Evolutionary conservation across 2,329 filamentous ascomycete genomes (phyloP).

Genomic region (Tricladium varicosporioides): DNA sequence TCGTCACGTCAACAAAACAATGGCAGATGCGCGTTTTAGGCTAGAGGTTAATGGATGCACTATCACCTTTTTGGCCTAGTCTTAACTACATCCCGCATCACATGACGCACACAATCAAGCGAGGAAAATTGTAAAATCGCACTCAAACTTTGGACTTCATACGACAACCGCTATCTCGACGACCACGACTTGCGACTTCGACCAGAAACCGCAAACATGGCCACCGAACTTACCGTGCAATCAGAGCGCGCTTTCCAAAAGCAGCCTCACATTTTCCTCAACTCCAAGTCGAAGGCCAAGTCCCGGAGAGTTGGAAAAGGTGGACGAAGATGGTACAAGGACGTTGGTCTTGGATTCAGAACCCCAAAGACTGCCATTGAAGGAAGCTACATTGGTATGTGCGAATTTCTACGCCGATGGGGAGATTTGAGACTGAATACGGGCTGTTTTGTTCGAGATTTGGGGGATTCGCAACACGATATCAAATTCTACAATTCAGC

Average conservation of each 20-base stretch:
- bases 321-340: slow-evolving; percentile 98
- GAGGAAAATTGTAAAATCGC: slow-evolving; percentile 21
- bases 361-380: slow-evolving; percentile 99
- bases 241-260: slow-evolving; percentile 99
- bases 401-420: slow-evolving; percentile 21
- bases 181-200: slow-evolving; percentile 31
- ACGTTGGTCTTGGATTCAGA: slow-evolving; percentile 98
- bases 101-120: slow-evolving; percentile 10
- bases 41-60: slow-evolving; percentile 1
- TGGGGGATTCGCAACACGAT: background rate
- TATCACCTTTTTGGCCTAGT: background rate
- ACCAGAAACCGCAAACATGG: slow-evolving; percentile 57
- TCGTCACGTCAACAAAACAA: slow-evolving; percentile 26
- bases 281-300: slow-evolving; percentile 89
- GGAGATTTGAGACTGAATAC: background rate
- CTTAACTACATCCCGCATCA: background rate
- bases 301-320: slow-evolving; percentile 83
- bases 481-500: too few species aligned
- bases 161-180: slow-evolving; percentile 17
- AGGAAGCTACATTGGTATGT: slow-evolving; percentile 97
- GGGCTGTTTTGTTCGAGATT: background rate
- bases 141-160: slow-evolving; percentile 7
- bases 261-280: slow-evolving; percentile 99
- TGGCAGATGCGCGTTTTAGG: slow-evolving; percentile 12
- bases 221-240: slow-evolving; percentile 99